Evolutionary conservation across 2,329 filamentous ascomycete genomes (phyloP).

Genomic region (Pezicula neosporulosa): DNA sequence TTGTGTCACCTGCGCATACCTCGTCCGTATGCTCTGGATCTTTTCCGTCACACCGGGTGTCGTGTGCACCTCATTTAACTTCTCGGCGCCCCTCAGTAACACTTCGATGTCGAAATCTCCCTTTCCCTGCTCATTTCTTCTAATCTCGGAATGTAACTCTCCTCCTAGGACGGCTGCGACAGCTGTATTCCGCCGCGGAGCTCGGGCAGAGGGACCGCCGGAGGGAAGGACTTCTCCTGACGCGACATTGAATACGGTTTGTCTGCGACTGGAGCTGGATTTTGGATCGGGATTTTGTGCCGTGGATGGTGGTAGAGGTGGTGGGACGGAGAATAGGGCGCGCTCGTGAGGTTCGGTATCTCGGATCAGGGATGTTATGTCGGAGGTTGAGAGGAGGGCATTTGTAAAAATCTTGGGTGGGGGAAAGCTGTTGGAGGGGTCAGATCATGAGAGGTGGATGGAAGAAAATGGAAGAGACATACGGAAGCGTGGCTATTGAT

Average conservation of each 20-base stretch:
- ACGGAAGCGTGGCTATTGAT: slow-evolving; percentile 74
- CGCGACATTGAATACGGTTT: slow-evolving; percentile 65
- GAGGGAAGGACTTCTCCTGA: slow-evolving; percentile 58
- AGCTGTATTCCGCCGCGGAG: slow-evolving; percentile 70
- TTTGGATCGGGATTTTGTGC: slow-evolving; percentile 41
- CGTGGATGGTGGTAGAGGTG: slow-evolving; percentile 46
- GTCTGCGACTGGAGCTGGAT: slow-evolving; percentile 40
- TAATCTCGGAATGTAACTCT: slow-evolving; percentile 80
- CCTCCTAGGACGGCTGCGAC: slow-evolving; percentile 86
- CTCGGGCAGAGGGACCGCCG: slow-evolving; percentile 40
- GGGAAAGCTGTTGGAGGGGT: slow-evolving; percentile 62
- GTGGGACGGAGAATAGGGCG: slow-evolving; percentile 88
- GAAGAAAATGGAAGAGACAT: slow-evolving; percentile 24
- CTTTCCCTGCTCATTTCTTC: slow-evolving; percentile 46
- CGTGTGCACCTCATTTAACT: slow-evolving; percentile 83
- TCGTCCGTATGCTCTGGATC: slow-evolving; percentile 68
- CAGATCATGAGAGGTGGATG: slow-evolving; percentile 12
- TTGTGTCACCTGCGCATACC: slow-evolving; percentile 66
- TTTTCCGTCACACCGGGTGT: slow-evolving; percentile 74
- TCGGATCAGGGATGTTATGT: slow-evolving; percentile 91
- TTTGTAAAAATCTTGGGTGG: slow-evolving; percentile 94
- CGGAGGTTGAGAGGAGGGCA: slow-evolving; percentile 79
- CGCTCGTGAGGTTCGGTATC: slow-evolving; percentile 94
- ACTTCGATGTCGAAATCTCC: slow-evolving; percentile 85
- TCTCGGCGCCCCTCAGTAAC: slow-evolving; percentile 81